Evolutionary conservation across 208 protist genomes (phyloP).

Genomic region (Tritrichomonas musculus): DNA sequence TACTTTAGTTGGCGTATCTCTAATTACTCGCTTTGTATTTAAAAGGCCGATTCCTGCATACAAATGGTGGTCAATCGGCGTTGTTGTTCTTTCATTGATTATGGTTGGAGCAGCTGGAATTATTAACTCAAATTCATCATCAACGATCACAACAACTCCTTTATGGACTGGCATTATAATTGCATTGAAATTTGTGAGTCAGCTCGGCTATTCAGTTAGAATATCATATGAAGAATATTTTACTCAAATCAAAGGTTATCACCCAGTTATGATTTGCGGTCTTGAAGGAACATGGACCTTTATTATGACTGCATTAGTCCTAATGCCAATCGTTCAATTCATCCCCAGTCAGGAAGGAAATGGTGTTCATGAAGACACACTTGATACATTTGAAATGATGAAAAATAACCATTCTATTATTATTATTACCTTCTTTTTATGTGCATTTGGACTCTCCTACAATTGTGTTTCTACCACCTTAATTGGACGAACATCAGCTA

Average conservation of each 20-base stretch:
- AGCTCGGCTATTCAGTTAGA: background rate
- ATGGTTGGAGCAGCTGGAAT: background rate
- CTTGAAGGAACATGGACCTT: background rate
- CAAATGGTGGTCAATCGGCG: background rate
- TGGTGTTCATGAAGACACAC: background rate
- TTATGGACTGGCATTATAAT: background rate
- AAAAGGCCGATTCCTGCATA: background rate
- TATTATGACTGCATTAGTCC: background rate
- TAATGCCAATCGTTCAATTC: background rate
- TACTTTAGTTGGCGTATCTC: background rate
- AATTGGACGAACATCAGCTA: background rate
- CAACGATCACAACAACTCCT: background rate
- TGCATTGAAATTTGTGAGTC: background rate
- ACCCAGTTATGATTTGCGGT: background rate
- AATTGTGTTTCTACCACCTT: background rate
- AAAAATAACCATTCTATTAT: background rate
- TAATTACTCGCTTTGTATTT: background rate
- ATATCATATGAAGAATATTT: background rate
- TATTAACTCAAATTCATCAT: background rate
- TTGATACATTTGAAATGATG: background rate
- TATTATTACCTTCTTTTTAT: background rate
- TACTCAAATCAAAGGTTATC: background rate
- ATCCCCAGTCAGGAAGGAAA: background rate
- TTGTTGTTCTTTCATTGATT: background rate
- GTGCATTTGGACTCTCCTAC: background rate